Base-by-base conservation (phyloP, 2,329 filamentous ascomycete species). In the Stenocarpella maydis region DNA sequence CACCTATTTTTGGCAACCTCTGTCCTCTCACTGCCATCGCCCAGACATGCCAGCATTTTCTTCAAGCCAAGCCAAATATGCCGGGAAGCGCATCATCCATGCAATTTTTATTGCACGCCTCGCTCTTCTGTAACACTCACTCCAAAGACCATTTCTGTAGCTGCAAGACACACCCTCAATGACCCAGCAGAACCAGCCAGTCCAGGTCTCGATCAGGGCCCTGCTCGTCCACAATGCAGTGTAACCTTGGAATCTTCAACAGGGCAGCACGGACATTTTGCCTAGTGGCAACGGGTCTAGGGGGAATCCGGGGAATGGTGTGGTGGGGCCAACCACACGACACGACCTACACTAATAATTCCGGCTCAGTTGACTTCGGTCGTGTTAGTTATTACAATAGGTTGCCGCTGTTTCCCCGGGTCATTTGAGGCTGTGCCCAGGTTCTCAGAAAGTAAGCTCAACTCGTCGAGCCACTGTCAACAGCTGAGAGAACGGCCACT, bases 261-360 rank as follows among this genome's bases (percentile, higher is more conserved):
- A 21, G 21, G 3, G 53, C 34, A n/a, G 34, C 53, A 41, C 53
- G 21, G 53, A 39, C 37, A 17, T 26, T 61, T n/a, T n/a, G 39
- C 39, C 55, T 31, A 19, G 39, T 45, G 55, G 10, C 39, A 31
- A 26, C 39, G 41, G 55, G 41, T 34, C 24, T 17, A 21, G 39
- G 55, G 26, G 39, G 5, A 61, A 28, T 47, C 55, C 17, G 55
- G 55, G 55, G 39, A 60, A 61, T 61, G 55, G 26, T 34, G 10
- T n/a, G 55, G n/a, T 12, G 41, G 54, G 39, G 39, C 10, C 5
- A 17, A 39, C 9, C 53, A 60, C 43, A 17, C 37, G n/a, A 54
- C 63, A 17, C 6, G 2, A 58, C 19, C 9, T 28, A 7, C 28
- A 19, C 14, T 24, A 39, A 39, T 15, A 9, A 17, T 26, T 24